Conservation (phyloP, 768 basidiomycete genomes). For the Termitomyces sp. region DNA sequence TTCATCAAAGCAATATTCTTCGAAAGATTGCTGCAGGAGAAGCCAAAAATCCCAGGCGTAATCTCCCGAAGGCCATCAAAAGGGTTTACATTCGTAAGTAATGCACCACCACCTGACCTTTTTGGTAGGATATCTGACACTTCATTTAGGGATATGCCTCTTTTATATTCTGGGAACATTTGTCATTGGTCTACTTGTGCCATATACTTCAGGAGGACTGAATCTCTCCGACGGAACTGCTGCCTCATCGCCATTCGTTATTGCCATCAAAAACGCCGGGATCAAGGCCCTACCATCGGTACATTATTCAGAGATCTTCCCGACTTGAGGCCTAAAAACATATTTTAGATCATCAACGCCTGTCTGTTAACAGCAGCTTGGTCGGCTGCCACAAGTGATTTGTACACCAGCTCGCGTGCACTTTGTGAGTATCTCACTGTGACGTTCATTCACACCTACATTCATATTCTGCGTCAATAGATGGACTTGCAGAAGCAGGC, state of each 20-base stretch:
- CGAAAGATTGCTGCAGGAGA: constrained; percentile 82
- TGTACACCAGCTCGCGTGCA: constrained; percentile 86
- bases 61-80: constrained; percentile 60
- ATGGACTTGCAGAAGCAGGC: constrained; percentile 75
- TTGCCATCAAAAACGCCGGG: constrained; percentile 83
- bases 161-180: constrained; percentile 71
- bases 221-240: constrained; percentile 53
- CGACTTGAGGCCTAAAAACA: neutral
- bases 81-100: constrained; percentile 65
- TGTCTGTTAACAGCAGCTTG: constrained; percentile 85
- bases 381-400: constrained; percentile 87
- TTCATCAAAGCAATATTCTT: neutral
- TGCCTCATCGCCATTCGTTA: constrained; percentile 84
- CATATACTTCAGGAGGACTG: constrained; percentile 60
- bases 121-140: neutral
- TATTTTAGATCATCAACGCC: constrained; percentile 68
- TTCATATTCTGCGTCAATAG: constrained; percentile 27
- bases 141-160: constrained; percentile 68
- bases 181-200: constrained; percentile 82
- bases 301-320: constrained; percentile 19
- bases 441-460: neutral
- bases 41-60: constrained; percentile 79
- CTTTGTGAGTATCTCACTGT: constrained; percentile 54
- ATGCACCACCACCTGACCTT: neutral
- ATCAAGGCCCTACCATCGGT: constrained; percentile 83